These are phyloP conservation scores for Iris macrosiphon DNA, from an alignment of 106 monocot species.

Conservation along the genomic window DNA sequence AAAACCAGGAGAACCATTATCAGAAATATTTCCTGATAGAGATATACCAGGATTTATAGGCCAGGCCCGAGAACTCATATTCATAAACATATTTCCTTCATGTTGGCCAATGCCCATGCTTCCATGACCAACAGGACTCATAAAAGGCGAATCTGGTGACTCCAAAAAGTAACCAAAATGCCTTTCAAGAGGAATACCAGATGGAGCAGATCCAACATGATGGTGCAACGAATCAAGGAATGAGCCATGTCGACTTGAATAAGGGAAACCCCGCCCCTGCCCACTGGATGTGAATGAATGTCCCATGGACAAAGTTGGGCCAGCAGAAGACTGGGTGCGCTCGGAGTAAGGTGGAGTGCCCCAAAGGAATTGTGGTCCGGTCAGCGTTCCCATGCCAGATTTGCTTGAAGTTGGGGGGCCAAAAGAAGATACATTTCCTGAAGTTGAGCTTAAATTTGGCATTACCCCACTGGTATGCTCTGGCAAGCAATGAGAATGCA, in stretches of 20 bases:
- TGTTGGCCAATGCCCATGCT: conserved; percentile 25
- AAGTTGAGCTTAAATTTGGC: conserved; percentile 22
- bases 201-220: conserved; percentile 78
- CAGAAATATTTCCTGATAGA: conserved; percentile 20
- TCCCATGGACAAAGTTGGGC: conserved; percentile 20
- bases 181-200: conserved; percentile 51
- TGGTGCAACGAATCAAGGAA: conserved; percentile 27
- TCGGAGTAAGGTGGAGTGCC: conserved; percentile 36
- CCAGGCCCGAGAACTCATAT: conserved; percentile 15
- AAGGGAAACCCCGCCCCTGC: conserved; percentile 21
- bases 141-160: conserved; percentile 41
- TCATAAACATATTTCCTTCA: conserved; percentile 33
- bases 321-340: conserved; percentile 34
- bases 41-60: conserved; percentile 13
- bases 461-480: conserved; percentile 34
- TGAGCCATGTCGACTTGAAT: conserved; percentile 31
- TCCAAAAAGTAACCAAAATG: conserved; percentile 39
- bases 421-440: conserved; percentile 29
- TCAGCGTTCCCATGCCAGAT: conserved; percentile 36
- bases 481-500: conserved; percentile 54
- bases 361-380: conserved; percentile 71
- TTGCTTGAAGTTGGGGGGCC: conserved; percentile 27
- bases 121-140: conserved; percentile 31
- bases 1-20: conserved; percentile 29
- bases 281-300: conserved; percentile 34